These are phyloP conservation scores for Saturnispora bothae DNA, from an alignment of 805 yeast species.

Conservation along the genomic window DNA sequence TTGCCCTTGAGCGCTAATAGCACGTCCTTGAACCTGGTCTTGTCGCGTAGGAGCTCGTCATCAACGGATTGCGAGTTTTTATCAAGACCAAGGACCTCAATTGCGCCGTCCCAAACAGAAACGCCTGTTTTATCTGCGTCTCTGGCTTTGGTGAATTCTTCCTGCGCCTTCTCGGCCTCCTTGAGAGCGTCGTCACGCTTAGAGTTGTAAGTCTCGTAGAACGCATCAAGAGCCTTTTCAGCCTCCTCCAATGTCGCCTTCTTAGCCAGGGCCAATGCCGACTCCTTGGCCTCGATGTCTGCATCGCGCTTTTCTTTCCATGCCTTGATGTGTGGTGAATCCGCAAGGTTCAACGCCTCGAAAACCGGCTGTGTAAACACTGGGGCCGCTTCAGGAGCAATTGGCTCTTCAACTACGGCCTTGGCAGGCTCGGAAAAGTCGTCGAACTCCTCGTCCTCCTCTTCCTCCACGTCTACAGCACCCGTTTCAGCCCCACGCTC, in stretches of 20 bases:
- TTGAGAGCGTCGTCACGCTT: conserved; percentile 66
- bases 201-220: conserved; percentile 80
- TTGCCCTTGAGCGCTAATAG: conserved; percentile 45
- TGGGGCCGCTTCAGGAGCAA: not conserved
- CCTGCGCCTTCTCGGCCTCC: conserved; percentile 56
- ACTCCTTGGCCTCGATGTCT: conserved; percentile 74
- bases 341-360: conserved; percentile 30
- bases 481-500: conserved; percentile 41
- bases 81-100: conserved; percentile 32
- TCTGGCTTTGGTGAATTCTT: conserved; percentile 59
- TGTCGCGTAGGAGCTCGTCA: conserved; percentile 32
- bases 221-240: conserved; percentile 74
- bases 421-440: conserved; percentile 33
- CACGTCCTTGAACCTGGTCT: conserved; percentile 41
- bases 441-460: conserved; percentile 36
- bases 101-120: conserved; percentile 47
- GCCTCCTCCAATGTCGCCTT: conserved; percentile 66
- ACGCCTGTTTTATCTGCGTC: conserved; percentile 48
- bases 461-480: conserved; percentile 30
- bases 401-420: not conserved
- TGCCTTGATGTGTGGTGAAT: conserved; percentile 51
- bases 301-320: conserved; percentile 78
- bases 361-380: conserved; percentile 12
- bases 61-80: conserved; percentile 28
- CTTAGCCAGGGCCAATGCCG: conserved; percentile 51